Evolutionary conservation across 1,284 basidiomycete genomes (phyloP), one percentile per base, ranked within the genome.

Genomic region (Leccinum subatratum): DNA sequence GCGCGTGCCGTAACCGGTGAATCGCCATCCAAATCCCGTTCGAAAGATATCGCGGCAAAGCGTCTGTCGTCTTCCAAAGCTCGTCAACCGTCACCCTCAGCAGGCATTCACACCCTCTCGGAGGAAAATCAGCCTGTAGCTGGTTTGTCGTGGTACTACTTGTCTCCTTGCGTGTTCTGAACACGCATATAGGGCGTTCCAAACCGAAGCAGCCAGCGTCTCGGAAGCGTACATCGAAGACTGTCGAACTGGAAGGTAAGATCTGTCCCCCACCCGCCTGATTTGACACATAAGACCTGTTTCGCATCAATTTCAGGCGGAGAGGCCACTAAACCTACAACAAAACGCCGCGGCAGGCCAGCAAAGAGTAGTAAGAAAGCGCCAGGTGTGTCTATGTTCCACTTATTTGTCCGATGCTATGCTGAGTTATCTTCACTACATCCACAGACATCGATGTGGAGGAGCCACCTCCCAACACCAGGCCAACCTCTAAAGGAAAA

Each of bases 1-100:
- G 71, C 79, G 4, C 79, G 81, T 14, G 76, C 78, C 14, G 74
- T 82, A 3, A 78, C 80, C 59, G 81, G 81, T 16, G 80, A 81
- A 66, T 81, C 81, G 0, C 81, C 81, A 2, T 69, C 72, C 22
- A 80, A 80, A 65, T 4, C 62, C 0, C 51, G 28, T 62, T 12
- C 57, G 39, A 73, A 67, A 20, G 9, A 39, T 32, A 54, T 51
- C 9, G 3, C 59, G n/a, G 14, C 56, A 20, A 71, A 62, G 32
- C 66, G 63, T 30, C 14, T 4, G 22, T 71, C 74, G 32, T 25
- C 28, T 42, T 34, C 65, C 14, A 75, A 67, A 34, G 32, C 48
- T 6, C 67, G 63, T 60, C 70, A 2, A 5, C 5, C 63, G n/a
- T 65, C 62, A 30, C 60, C 59, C 11, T 72, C 56, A 64, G 28